Base-by-base conservation (phyloP, 306 rosid species). In the Rubus idaeus region DNA sequence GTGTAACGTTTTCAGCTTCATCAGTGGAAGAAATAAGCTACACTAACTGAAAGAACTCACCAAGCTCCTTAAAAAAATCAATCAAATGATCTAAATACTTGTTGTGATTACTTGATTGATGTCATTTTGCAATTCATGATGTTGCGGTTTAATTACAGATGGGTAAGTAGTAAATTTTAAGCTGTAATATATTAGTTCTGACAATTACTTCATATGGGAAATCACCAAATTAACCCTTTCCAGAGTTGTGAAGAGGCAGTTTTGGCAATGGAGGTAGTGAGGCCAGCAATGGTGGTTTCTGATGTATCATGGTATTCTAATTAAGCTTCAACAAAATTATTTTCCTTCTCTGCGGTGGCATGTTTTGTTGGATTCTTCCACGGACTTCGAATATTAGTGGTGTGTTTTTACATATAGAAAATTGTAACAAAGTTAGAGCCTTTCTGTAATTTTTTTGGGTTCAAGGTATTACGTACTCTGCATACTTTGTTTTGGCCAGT, bases 131-230 rank as follows among this genome's bases (percentile, higher is more conserved):
- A 44, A 83, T 89, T 84, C 98, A 56, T 90, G 30, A 87, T 78
- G 88, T 89, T 74, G 98, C 68, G 97, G 87, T 21, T 95, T 4
- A 95, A 95, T 79, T 92, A 92, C 86, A 88, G 97, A 61, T 95
- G 98, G 97, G 98, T 92, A 68, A 77, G 93, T 51, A 2, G 66
- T 53, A 4, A 4, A 17, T 40, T 45, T 60, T 2, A 11, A 5
- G n/a, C 45, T 16, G 11, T 16, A 37, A 23, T 40, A 3, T 37
- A 5, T 9, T 5, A 55, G 30, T 26, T 26, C 14, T 75, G 64
- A 72, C 23, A 17, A 7, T 26, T 26, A 26, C 63, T 14, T 5
- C 51, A 10, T 17, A 2, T 8, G 8, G 1, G 16, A 66, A 12
- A 2, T 37, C 12, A 45, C 77, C 57, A 23, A 26, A 45, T 58